Percentiles rank a stretch among this genome's conserved stretches.
Conservation (phyloP, 106 monocot genomes). For the Agapanthus africanus region DNA sequence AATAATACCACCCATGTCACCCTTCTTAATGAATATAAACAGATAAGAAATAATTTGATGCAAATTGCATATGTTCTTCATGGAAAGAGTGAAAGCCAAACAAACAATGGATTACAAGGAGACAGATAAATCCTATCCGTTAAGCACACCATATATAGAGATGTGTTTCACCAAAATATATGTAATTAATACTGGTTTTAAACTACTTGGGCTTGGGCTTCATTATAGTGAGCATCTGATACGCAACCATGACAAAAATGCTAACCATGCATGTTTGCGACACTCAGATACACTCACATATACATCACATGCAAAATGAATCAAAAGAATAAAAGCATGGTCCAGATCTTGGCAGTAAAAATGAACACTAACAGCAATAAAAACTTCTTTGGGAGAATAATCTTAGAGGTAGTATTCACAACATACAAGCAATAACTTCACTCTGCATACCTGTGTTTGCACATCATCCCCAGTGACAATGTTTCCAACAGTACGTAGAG, state of each 20-base stretch:
- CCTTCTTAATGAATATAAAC: too few relatives aligned
- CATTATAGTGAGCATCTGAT: background rate
- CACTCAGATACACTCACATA: background rate
- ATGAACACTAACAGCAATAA: background rate
- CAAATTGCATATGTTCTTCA: background rate
- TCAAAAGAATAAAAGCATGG: background rate
- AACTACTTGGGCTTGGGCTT: too few relatives aligned
- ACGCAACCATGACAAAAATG: background rate
- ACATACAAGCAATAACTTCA: background rate
- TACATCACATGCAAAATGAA: background rate
- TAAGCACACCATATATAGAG: too few relatives aligned
- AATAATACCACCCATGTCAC: too few relatives aligned
- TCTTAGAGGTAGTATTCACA: background rate
- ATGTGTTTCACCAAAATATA: too few relatives aligned
- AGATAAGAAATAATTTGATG: background rate
- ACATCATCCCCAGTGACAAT: slow-evolving; percentile 64
- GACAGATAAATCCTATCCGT: too few relatives aligned
- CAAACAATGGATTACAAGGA: too few relatives aligned
- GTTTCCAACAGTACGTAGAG: slow-evolving; percentile 52
- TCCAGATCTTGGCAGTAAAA: background rate
- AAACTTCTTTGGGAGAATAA: background rate
- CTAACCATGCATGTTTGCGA: background rate
- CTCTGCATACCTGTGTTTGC: slow-evolving; percentile 45
- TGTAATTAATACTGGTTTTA: too few relatives aligned
- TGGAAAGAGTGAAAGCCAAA: background rate